Evolutionary conservation across 768 basidiomycete species (phyloP), one percentile per base, ranked within the genome.

Genomic region (Boletellus emodensis): DNA sequence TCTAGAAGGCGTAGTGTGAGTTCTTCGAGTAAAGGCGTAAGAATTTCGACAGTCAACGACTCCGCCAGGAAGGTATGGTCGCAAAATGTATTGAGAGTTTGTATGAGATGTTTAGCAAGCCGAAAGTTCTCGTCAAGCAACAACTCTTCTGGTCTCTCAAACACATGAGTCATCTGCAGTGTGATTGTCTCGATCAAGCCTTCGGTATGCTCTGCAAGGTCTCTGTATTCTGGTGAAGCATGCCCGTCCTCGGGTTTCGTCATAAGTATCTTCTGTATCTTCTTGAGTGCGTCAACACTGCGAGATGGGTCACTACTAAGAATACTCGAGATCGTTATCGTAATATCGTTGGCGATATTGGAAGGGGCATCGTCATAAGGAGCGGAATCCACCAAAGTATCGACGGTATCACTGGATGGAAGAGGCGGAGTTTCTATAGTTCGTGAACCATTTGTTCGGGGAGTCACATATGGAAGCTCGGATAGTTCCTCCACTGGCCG

Each of bases 81-180:
- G 61, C 94, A 95, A 66, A 97, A 93, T 22, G 89, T 88, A 60
- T 94, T 94, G 26, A 97, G 80, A 0, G 94, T 94, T 68, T 97
- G 94, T 55, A 98, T 95, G 46, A 98, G 81, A 68, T 98, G 96
- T 69, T 99, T 99, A 41, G 94, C 92, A 9, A 99, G 75, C 36
- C 96, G 82, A 72, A 96, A 94, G 61, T 92, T 91, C 55, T 88
- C 85, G 15, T 85, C 83, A 13, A 81, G 72, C 20, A 82, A 68
- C 35, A 94, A 72, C 46, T 90, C 83, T 26, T 87, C 83, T 2
- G 84, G 84, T 41, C 81, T 80, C 45, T 93, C 90, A 63, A 97
- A 98, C 17, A 93, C 84, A 65, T 92, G 89, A 10, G 88, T 81
- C 90, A 95, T 91, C 62, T 94, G 89, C 22, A 90, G 75, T 3